These are phyloP conservation scores for Pogostemon cablin DNA, from an alignment of 257 asterid genomes.

Conservation along the genomic window DNA sequence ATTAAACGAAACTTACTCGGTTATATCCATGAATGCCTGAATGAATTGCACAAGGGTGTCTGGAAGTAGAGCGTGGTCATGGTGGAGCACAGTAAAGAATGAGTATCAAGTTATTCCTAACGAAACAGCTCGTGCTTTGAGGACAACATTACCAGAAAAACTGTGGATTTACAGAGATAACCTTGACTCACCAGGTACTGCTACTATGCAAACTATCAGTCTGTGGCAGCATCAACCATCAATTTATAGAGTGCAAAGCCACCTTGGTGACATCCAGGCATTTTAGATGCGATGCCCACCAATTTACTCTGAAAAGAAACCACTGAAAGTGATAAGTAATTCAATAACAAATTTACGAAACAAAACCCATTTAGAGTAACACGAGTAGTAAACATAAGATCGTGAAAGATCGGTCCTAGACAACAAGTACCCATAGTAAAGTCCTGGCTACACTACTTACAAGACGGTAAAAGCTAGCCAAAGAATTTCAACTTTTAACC, in stretches of 20 bases:
- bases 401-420: too few relatives aligned
- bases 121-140: slow-evolving; percentile 8
- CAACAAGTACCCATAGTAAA: too few relatives aligned
- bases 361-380: not conserved
- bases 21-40: too few relatives aligned
- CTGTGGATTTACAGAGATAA: slow-evolving; percentile 4
- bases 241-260: slow-evolving; percentile 79
- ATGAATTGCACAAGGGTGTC: too few relatives aligned
- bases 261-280: slow-evolving; percentile 99
- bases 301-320: slow-evolving; percentile 55
- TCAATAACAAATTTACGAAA: not conserved
- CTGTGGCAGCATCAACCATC: slow-evolving; percentile 55
- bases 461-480: not conserved
- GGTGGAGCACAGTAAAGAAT: not conserved
- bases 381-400: not conserved
- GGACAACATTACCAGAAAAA: slow-evolving; percentile 12
- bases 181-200: slow-evolving; percentile 1
- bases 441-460: not conserved
- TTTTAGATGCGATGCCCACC: slow-evolving; percentile 50
- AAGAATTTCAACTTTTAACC: not conserved
- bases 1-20: too few relatives aligned
- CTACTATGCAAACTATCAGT: slow-evolving; percentile 19
- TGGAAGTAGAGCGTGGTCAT: not conserved
- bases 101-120: not conserved
- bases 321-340: slow-evolving; percentile 11